These are phyloP conservation scores for Erythrophleum fordii DNA, from an alignment of 306 rosid genomes.

Conservation along the genomic window DNA sequence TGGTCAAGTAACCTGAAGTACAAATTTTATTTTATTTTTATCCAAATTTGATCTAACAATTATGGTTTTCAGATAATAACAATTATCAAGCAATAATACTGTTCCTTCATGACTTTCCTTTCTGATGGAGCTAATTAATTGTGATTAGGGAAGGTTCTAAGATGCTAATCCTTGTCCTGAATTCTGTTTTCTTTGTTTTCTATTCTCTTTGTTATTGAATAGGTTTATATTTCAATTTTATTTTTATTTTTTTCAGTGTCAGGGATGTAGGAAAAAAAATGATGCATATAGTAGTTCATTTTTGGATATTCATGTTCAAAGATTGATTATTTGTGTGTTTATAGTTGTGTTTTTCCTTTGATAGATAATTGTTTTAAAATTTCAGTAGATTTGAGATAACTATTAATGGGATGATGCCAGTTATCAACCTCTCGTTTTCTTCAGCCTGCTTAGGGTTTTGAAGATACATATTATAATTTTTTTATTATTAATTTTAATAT, in stretches of 20 bases:
- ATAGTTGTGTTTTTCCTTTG: background rate
- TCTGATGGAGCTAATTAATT: slow-evolving; percentile 47
- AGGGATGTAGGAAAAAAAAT: background rate
- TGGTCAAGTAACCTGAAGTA: background rate
- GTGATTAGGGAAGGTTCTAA: slow-evolving; percentile 34
- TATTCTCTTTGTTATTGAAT: background rate
- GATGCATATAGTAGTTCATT: background rate
- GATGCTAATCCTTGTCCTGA: slow-evolving; percentile 17
- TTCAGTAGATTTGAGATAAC: background rate
- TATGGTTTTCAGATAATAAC: background rate
- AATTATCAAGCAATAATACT: background rate
- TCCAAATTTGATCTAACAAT: background rate
- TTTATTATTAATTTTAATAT: background rate
- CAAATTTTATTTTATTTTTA: background rate
- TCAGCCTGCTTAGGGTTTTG: slow-evolving; percentile 29
- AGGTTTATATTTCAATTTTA: background rate
- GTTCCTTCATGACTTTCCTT: background rate
- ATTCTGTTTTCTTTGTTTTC: background rate
- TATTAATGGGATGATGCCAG: background rate
- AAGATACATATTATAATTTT: background rate
- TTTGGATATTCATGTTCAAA: background rate
- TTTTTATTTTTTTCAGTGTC: background rate
- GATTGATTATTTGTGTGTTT: background rate
- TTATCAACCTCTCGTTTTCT: background rate
- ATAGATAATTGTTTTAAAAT: background rate